Evolutionary conservation across 352 stramenopile genomes (phyloP).

Genomic region (Pythium guiyangense): DNA sequence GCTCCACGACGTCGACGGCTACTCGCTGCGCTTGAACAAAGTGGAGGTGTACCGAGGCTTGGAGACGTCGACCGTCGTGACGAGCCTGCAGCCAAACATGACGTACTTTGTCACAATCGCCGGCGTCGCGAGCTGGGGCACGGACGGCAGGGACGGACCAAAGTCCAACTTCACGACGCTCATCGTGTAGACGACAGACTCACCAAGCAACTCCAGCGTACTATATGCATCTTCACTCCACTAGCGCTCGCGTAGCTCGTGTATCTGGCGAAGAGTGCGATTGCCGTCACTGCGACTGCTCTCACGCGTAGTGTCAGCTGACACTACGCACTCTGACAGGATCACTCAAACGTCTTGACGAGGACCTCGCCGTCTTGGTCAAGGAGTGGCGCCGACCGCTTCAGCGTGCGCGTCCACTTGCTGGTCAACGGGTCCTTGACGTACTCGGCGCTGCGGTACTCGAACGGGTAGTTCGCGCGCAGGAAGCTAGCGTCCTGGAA

Average conservation of each 20-base stretch:
- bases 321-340: not conserved
- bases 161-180: constrained; percentile 69
- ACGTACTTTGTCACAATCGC: constrained; percentile 77
- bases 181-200: constrained; percentile 4
- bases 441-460: constrained; percentile 64
- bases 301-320: too few relatives aligned
- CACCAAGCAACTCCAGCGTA: too few relatives aligned
- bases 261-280: not conserved
- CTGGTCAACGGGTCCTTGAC: constrained; percentile 26
- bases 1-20: constrained; percentile 47
- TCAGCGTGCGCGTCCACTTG: constrained; percentile 41
- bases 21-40: constrained; percentile 70
- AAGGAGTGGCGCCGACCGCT: constrained; percentile 9
- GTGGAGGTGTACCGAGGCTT: constrained; percentile 69
- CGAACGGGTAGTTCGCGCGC: constrained; percentile 50
- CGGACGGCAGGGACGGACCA: constrained; percentile 44
- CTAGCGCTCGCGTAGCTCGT: not conserved
- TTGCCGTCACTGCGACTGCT: too few relatives aligned
- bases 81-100: constrained; percentile 45
- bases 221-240: too few relatives aligned
- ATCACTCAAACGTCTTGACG: constrained; percentile 6
- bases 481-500: constrained; percentile 58
- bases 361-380: constrained; percentile 2
- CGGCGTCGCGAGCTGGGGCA: constrained; percentile 58
- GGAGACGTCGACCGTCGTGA: constrained; percentile 30